Evolutionary conservation across 2,329 filamentous ascomycete genomes (phyloP), one percentile per base, ranked within the genome.

Genomic region (Botryotinia globosa): DNA sequence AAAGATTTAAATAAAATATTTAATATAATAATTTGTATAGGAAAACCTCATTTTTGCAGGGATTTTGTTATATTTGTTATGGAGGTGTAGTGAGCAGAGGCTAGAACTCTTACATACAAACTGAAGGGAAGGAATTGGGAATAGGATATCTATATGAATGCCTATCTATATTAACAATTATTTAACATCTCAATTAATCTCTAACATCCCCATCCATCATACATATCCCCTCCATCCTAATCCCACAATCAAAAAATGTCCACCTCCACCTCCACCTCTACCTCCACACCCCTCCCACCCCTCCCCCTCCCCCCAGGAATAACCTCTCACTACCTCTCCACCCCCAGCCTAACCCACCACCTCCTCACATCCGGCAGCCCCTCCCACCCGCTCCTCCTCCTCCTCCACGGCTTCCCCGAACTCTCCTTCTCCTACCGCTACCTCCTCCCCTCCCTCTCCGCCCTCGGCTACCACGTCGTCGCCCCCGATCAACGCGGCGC

Each of bases 341-440:
- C 39, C 56, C 58, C 34, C 67, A 61, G n/a, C 1, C 37, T n/a
- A 37, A 29, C 25, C 29, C 25, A 87, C 0, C 44, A 45, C 44
- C 44, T 45, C 44, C 44, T 45, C 44, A 8, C 7, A 18, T 45
- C 44, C 1, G 44, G 88, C 59, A 72, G 78, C 22, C 79, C 77
- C 22, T 77, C 81, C 37, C 84, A 82, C 10, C 89, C 89, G 1
- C 83, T 92, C 18, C 81, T 92, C 14, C 79, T 92, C 10, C 86
- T 91, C 66, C 85, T 88, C 65, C 90, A 91, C 80, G 90, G 90
- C 54, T 92, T 88, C 75, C 90, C 90, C 2, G 90, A 92, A 78
- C 83, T 92, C 3, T 89, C 90, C 42, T 92, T 87, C 79, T 91
- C 90, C 64, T 92, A 90, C 89, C 87, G 90, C 69, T 88, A 89